Conservation (phyloP, 2,329 filamentous ascomycete genomes). For the Trichoderma aggressivum region DNA sequence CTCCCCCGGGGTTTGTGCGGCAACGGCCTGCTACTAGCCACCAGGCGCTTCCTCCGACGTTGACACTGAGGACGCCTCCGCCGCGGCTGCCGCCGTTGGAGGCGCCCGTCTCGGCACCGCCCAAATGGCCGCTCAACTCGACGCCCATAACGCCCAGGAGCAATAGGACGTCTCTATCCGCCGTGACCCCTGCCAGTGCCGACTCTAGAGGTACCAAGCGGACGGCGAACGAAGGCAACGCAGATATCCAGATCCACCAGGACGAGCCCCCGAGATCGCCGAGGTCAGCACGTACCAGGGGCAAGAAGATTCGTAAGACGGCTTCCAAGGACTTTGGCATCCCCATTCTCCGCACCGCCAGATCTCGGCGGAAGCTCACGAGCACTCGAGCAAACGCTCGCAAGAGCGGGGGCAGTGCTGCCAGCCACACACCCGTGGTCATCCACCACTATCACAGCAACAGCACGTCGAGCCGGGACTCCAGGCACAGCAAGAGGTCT, state of each 20-base stretch:
- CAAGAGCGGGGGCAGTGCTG: constrained; percentile 10
- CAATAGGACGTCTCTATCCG: constrained; percentile 18
- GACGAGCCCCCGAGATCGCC: constrained; percentile 9
- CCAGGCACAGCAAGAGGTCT: constrained; percentile 28
- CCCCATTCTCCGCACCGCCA: constrained; percentile 32
- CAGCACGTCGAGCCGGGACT: constrained; percentile 19
- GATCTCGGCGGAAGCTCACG: constrained; percentile 28
- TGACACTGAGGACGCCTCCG: background rate
- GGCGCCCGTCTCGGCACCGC: constrained; percentile 22
- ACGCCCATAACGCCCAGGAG: constrained; percentile 23
- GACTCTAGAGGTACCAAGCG: constrained; percentile 51
- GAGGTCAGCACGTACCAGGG: constrained; percentile 16
- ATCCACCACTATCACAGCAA: constrained; percentile 12
- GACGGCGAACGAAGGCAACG: constrained; percentile 25
- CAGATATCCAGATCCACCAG: constrained; percentile 14
- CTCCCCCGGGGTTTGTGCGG: constrained; percentile 1
- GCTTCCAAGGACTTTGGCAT: constrained; percentile 43
- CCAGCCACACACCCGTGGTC: constrained; percentile 7
- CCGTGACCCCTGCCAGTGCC: constrained; percentile 34
- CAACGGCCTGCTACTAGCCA: constrained; percentile 16
- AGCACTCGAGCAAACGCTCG: constrained; percentile 22
- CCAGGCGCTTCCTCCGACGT: constrained; percentile 20
- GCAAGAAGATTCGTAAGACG: constrained; percentile 49
- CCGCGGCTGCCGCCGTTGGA: constrained; percentile 12
- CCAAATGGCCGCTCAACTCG: constrained; percentile 29